A percentile compares a stretch with the other conserved stretches of the same genome.
Conservation (phyloP, 225 moss, liverwort and hornwort genomes). For the Anthoceros angustus region DNA sequence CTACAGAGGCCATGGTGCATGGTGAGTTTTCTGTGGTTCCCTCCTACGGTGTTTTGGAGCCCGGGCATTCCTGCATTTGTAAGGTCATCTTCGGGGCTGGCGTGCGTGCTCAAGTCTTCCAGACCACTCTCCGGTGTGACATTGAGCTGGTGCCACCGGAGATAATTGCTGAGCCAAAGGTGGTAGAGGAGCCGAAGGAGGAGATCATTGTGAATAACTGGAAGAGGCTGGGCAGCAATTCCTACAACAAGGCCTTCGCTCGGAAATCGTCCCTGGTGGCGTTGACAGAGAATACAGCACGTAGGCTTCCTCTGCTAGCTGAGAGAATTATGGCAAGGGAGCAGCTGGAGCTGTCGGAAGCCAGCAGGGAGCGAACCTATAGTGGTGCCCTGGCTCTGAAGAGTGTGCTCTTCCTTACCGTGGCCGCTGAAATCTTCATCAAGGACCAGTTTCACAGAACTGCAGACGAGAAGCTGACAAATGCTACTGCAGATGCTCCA, state of each 20-base stretch:
- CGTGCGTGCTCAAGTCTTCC: constrained; percentile 59
- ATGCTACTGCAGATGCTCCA: constrained; percentile 39
- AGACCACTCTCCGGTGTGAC: constrained; percentile 49
- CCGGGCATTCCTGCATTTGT: constrained; percentile 53
- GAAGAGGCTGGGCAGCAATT: constrained; percentile 36
- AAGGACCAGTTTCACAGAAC: constrained; percentile 43
- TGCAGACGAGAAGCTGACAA: constrained; percentile 25
- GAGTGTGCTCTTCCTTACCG: constrained; percentile 44
- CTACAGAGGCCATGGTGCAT: constrained; percentile 46
- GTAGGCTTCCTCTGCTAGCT: constrained; percentile 12
- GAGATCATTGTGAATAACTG: constrained; percentile 69
- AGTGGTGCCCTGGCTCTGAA: constrained; percentile 42
- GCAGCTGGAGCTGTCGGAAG: constrained; percentile 17
- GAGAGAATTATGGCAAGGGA: constrained; percentile 10
- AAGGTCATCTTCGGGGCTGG: constrained; percentile 71
- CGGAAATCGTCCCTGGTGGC: constrained; percentile 46
- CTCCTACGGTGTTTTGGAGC: constrained; percentile 42
- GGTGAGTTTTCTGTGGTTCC: constrained; percentile 60
- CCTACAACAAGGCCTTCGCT: constrained; percentile 53
- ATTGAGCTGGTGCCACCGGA: constrained; percentile 28
- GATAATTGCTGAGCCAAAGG: constrained; percentile 18
- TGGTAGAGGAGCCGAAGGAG: constrained; percentile 25
- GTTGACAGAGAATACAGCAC: constrained; percentile 16
- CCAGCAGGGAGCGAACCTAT: constrained; percentile 17
- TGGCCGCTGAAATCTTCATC: constrained; percentile 31